Conservation (phyloP, 345 rosid species). For the Litchi chinensis region DNA sequence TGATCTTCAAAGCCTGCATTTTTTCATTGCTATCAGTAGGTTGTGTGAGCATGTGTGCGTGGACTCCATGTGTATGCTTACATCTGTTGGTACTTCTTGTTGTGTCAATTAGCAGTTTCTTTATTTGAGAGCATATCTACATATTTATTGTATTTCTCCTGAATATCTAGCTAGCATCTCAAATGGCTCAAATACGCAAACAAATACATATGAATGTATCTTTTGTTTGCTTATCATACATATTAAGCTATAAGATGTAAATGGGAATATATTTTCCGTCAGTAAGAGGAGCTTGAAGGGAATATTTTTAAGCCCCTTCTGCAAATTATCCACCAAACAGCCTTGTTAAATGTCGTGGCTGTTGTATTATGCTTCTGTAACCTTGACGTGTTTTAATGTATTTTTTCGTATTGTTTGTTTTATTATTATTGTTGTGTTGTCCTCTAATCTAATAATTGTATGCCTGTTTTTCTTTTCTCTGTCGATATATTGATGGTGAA, state of each 20-base stretch:
- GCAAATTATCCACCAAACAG: background rate
- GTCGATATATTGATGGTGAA: conserved; percentile 8
- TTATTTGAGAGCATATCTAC: background rate
- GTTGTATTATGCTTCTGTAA: background rate
- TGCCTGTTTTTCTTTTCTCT: background rate
- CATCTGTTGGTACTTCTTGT: background rate
- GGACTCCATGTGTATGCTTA: background rate
- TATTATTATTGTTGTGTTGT: background rate
- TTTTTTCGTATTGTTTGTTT: background rate
- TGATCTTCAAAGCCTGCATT: conserved; percentile 22
- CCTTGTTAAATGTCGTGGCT: background rate
- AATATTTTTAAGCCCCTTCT: background rate
- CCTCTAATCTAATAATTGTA: background rate
- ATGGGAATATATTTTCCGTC: background rate
- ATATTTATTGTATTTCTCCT: background rate
- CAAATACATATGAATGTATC: background rate
- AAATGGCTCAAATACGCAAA: background rate
- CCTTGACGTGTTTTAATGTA: too few species aligned
- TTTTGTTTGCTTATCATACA: background rate
- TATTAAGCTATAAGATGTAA: background rate
- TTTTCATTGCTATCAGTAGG: background rate
- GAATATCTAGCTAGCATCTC: background rate
- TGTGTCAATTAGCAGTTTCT: background rate
- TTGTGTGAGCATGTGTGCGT: background rate
- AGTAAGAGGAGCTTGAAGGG: background rate